phyloP scores from a whole-genome alignment of 169 alveolate genomes.

The Cryptosporidium ubiquitum region DNA sequence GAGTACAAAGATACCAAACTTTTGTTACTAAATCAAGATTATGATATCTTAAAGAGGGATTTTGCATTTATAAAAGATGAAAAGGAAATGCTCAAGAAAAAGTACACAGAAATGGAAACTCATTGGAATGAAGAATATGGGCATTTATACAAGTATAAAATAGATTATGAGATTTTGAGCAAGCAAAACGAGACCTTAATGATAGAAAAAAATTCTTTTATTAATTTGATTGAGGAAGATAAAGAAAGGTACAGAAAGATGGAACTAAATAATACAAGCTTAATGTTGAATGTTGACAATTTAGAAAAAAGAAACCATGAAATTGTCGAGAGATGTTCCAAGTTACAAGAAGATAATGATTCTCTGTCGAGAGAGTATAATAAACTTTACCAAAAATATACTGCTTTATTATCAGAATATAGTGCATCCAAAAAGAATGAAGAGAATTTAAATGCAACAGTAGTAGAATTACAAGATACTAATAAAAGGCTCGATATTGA shows the following conservation, averaged over 20 bases:
- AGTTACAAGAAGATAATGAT: conserved; percentile 59
- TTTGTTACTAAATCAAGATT: conserved; percentile 38
- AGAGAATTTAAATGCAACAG: conserved; percentile 35
- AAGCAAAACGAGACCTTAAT: conserved; percentile 42
- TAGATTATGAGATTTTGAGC: conserved; percentile 39
- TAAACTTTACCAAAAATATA: conserved; percentile 55
- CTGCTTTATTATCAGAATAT: conserved; percentile 48
- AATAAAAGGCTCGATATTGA: conserved; percentile 22
- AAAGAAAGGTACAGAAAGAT: conserved; percentile 59
- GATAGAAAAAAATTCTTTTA: conserved; percentile 29
- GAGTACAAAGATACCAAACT: conserved; percentile 73
- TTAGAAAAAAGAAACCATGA: conserved; percentile 64
- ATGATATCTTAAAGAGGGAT: conserved; percentile 54
- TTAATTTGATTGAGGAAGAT: conserved; percentile 42
- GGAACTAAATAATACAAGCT: conserved; percentile 34
- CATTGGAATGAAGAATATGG: conserved; percentile 62
- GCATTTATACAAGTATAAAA: conserved; percentile 31
- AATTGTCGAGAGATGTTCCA: conserved; percentile 31
- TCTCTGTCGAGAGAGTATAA: conserved; percentile 59
- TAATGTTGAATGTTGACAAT: conserved; percentile 32
- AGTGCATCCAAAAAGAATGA: conserved; percentile 32
- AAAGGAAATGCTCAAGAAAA: conserved; percentile 33
- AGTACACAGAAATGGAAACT: conserved; percentile 41
- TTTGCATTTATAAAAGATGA: conserved; percentile 15
- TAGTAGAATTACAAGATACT: conserved; percentile 39